Evolutionary conservation across 768 basidiomycete genomes (phyloP).

Genomic region (Rhizopogon sp.): DNA sequence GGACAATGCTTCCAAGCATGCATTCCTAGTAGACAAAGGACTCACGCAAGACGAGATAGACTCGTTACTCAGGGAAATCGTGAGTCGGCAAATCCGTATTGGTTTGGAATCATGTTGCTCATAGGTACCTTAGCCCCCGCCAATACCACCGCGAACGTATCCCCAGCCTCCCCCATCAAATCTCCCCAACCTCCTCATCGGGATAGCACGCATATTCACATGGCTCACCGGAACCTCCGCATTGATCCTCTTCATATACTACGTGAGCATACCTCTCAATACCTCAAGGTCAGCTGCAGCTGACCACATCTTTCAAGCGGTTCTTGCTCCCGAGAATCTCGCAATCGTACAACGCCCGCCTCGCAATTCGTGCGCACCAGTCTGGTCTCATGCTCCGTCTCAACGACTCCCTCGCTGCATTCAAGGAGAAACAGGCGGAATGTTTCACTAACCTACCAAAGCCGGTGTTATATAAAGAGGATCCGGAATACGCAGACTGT

Average conservation of each 20-base stretch:
- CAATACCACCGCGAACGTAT: conserved; percentile 68
- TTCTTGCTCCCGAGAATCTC: conserved; percentile 65
- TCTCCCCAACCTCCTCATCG: conserved; percentile 62
- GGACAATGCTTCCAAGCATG: conserved; percentile 49
- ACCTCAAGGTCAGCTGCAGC: conserved; percentile 4
- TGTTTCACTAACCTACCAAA: conserved; percentile 55
- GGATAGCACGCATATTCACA: conserved; percentile 50
- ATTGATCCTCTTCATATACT: conserved; percentile 54
- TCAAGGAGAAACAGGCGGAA: conserved; percentile 53
- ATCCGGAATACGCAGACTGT: conserved; percentile 36
- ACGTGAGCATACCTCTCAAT: conserved; percentile 39
- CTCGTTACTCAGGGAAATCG: conserved; percentile 49
- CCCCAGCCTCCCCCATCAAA: conserved; percentile 66
- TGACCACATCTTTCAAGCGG: conserved; percentile 37
- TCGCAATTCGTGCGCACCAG: conserved; percentile 58
- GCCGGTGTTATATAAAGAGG: conserved; percentile 47
- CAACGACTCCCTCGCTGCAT: conserved; percentile 45
- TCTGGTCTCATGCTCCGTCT: conserved; percentile 49
- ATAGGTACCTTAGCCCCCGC: conserved; percentile 33
- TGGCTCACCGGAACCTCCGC: conserved; percentile 69
- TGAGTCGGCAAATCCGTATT: conserved; percentile 24
- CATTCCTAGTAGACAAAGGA: conserved; percentile 69
- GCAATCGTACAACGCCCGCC: conserved; percentile 54
- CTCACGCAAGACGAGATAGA: conserved; percentile 58
- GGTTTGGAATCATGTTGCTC: background rate